phyloP scores from a whole-genome alignment of 345 rosid genomes.

The Rhodamnia rubescens region DNA sequence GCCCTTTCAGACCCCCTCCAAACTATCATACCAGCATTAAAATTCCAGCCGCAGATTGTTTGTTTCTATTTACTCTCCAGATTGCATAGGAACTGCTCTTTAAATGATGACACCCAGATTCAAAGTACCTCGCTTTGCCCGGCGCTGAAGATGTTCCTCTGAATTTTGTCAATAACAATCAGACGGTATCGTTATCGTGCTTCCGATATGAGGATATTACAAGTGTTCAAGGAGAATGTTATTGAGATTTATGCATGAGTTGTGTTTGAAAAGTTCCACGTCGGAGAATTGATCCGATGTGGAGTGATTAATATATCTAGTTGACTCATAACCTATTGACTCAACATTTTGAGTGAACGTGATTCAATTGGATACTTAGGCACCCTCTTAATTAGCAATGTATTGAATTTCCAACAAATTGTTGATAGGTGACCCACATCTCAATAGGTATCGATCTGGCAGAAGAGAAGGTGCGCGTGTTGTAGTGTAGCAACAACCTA shows the following conservation, averaged over 20 bases:
- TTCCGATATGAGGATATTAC: not conserved
- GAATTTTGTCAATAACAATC: not conserved
- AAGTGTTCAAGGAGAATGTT: not conserved
- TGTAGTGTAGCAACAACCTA: too few species aligned
- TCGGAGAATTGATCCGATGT: rapidly evolving
- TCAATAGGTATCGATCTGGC: too few species aligned
- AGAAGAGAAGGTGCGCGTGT: too few species aligned
- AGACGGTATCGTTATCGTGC: rapidly evolving
- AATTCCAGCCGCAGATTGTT: not conserved
- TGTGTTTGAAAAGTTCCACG: not conserved
- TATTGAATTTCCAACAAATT: too few species aligned
- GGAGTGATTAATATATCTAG: not conserved
- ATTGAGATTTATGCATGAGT: not conserved
- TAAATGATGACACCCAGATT: not conserved
- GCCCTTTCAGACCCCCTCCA: not conserved
- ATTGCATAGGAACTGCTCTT: not conserved
- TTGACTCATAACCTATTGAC: not conserved
- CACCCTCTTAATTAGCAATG: too few species aligned
- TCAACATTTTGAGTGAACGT: not conserved
- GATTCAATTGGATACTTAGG: not conserved
- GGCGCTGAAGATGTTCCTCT: not conserved
- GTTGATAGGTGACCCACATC: too few species aligned
- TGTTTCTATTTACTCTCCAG: not conserved
- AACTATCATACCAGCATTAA: not conserved
- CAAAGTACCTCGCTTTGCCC: not conserved